phyloP scores from a whole-genome alignment of 116 monocot species.

The Trichopus zeylanicus region DNA sequence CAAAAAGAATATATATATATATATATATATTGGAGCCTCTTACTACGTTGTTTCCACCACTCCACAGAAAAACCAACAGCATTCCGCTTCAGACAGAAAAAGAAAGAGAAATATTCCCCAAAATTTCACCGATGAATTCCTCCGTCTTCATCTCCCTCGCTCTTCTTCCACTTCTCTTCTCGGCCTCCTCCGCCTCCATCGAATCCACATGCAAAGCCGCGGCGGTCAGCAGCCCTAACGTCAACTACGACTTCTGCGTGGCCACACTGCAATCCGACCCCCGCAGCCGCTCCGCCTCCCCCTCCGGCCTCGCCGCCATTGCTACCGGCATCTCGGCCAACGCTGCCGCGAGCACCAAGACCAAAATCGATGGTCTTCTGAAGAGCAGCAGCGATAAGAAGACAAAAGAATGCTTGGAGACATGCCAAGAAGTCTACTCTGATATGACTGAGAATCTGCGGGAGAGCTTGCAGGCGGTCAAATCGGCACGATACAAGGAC shows the following conservation, averaged over 20 bases:
- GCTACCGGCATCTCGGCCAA: neutral
- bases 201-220: neutral
- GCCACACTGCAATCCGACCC: neutral
- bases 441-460: neutral
- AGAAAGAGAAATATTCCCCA: too few relatives aligned
- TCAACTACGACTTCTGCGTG: constrained; percentile 1
- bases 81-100: too few relatives aligned
- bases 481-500: neutral
- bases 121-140: too few relatives aligned
- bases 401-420: neutral
- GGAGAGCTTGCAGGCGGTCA: neutral
- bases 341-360: neutral
- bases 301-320: neutral
- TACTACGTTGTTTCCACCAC: too few relatives aligned
- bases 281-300: neutral
- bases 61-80: too few relatives aligned
- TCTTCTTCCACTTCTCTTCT: neutral
- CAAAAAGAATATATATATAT: too few relatives aligned
- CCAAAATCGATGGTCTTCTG: neutral
- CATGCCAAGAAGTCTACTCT: neutral
- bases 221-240: neutral
- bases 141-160: neutral
- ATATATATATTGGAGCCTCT: too few relatives aligned
- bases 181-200: neutral
- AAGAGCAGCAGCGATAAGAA: neutral